These are phyloP conservation scores for Alnus glutinosa DNA, from an alignment of 306 rosid species.

Conservation along the genomic window DNA sequence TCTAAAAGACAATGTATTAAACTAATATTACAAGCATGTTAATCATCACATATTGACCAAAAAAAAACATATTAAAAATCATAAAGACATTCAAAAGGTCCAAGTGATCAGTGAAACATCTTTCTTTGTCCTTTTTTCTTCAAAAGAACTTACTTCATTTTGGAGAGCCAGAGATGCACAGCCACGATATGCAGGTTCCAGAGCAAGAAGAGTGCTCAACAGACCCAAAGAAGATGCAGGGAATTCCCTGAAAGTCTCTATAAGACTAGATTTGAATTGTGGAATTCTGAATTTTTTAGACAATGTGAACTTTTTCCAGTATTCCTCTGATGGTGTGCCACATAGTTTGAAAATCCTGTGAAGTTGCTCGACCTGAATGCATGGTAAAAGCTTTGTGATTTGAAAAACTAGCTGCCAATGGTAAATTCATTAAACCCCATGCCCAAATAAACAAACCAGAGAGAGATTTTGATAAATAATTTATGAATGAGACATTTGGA, in stretches of 20 bases:
- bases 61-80: no score
- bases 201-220: slow-evolving; percentile 67
- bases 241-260: slow-evolving; percentile 59
- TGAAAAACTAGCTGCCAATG: background rate
- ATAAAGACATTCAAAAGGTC: background rate
- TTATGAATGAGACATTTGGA: background rate
- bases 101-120: background rate
- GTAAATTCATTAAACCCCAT: slow-evolving; percentile 11
- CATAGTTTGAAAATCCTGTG: slow-evolving; percentile 82
- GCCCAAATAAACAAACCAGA: background rate
- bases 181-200: slow-evolving; percentile 83
- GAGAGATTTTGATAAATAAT: background rate
- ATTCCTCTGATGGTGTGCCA: slow-evolving; percentile 91
- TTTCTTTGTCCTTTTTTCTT: background rate
- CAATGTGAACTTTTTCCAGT: slow-evolving; percentile 70
- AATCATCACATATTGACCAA: background rate
- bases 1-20: no score
- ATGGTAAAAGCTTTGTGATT: slow-evolving; percentile 24
- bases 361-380: slow-evolving; percentile 84
- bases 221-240: slow-evolving; percentile 76
- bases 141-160: slow-evolving; percentile 47
- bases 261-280: slow-evolving; percentile 60
- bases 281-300: slow-evolving; percentile 71
- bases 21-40: background rate
- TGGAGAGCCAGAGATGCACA: slow-evolving; percentile 67